Conservation (phyloP, 202 grass and related monocot species). For the Sporobolus alterniflorus region DNA sequence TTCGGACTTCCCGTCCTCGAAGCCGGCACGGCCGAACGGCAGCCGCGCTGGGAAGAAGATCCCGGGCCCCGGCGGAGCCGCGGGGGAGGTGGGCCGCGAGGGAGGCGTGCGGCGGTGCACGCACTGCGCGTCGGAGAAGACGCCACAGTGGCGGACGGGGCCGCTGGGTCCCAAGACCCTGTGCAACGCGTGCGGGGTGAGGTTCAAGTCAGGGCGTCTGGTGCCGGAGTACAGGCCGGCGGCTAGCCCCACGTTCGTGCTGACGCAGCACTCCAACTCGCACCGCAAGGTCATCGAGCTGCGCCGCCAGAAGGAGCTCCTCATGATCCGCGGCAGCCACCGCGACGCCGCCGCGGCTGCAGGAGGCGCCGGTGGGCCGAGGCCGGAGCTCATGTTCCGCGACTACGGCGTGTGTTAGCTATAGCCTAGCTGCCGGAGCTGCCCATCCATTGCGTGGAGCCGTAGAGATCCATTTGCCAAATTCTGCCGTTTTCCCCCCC, state of each 20-base stretch:
- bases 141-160: slow-evolving; percentile 96
- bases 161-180: slow-evolving; percentile 96
- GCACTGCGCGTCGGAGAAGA: slow-evolving; percentile 99
- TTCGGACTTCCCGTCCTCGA: slow-evolving; percentile 75
- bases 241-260: slow-evolving; percentile 92
- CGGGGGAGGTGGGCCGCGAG: slow-evolving; percentile 47
- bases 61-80: neutral
- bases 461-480: slow-evolving; percentile 46
- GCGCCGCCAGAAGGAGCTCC: slow-evolving; percentile 91
- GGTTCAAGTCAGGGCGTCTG: slow-evolving; percentile 88
- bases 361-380: slow-evolving; percentile 27
- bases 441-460: slow-evolving; percentile 2
- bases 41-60: slow-evolving; percentile 47
- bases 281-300: slow-evolving; percentile 99
- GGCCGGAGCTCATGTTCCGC: slow-evolving; percentile 76
- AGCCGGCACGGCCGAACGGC: slow-evolving; percentile 34
- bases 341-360: slow-evolving; percentile 36
- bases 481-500: slow-evolving; percentile 26
- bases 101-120: slow-evolving; percentile 87
- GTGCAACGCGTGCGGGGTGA: slow-evolving; percentile 96
- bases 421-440: neutral
- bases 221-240: slow-evolving; percentile 96
- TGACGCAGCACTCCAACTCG: slow-evolving; percentile 99
- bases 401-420: slow-evolving; percentile 83
- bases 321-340: slow-evolving; percentile 63